Evolutionary conservation across 163 green algal genomes (phyloP), one percentile per base, ranked within the genome.

Genomic region (Smithsoniella earleae): DNA sequence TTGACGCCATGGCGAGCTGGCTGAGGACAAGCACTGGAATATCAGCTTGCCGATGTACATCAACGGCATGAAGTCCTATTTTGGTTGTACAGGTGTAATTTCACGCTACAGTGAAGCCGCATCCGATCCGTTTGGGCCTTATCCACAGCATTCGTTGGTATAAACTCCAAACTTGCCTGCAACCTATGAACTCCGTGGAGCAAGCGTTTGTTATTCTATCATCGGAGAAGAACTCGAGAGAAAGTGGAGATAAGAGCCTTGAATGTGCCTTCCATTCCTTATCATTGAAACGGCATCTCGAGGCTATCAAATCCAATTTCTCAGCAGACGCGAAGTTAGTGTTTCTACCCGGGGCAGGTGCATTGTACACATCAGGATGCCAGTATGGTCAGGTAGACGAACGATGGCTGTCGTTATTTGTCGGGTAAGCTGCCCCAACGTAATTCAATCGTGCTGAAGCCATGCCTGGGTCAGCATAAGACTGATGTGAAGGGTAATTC

Each of bases 211-310:
- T n/a, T n/a, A n/a, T n/a, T n/a, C n/a, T n/a, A n/a, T n/a, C n/a
- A n/a, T n/a, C n/a, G n/a, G n/a, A n/a, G n/a, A n/a, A n/a, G n/a
- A n/a, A n/a, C n/a, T n/a, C n/a, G n/a, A n/a, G n/a, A n/a, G n/a
- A n/a, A n/a, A n/a, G n/a, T n/a, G 58, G 58, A 5, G 58, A 69
- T 13, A 69, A 69, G 27, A 43, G 27, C 5, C 25, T 69, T 30
- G 58, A 69, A 43, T 31, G 58, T 38, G 58, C 58, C 10, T 69
- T 69, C 58, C 58, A 69, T 45, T 69, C 58, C 25, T 31, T 69
- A n/a, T 45, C 30, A n/a, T 31, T 69, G 10, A 69, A 69, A 33
- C 58, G 43, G 6, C 58, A 34, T 34, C n/a, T 69, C 10, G 58
- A 69, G 25, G 34, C 58, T n/a, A 43, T 69, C 16, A 30, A 69